A percentile compares a stretch with the other conserved stretches of the same genome.
These are phyloP conservation scores for Pestalotiopsis sp. DNA, from an alignment of 2,329 filamentous ascomycete species.

Conservation along the genomic window DNA sequence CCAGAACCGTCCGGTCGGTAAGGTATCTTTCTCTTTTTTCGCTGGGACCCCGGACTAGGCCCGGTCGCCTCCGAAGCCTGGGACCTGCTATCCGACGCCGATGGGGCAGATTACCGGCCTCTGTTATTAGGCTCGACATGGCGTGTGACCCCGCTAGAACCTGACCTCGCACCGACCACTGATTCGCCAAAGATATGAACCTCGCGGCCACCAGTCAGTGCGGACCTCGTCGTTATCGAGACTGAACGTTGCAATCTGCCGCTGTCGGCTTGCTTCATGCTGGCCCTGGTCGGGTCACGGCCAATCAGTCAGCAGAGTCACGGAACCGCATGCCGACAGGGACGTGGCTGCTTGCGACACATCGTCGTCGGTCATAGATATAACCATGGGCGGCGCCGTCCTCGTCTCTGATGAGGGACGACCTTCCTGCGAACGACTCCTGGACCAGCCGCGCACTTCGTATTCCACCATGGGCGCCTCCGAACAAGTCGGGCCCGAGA, in stretches of 20 bases:
- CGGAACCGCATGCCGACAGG: not conserved
- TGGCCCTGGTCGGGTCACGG: not conserved
- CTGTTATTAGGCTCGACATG: not conserved
- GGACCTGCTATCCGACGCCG: not conserved
- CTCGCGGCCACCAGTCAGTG: not conserved
- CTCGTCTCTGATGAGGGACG: not conserved
- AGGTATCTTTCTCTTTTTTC: not conserved
- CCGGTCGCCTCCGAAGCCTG: not conserved
- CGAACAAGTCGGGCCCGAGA: not conserved
- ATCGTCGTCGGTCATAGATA: not conserved
- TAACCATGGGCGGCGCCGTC: constrained; percentile 3
- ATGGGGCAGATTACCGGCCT: not conserved
- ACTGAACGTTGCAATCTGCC: not conserved
- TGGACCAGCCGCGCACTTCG: not conserved
- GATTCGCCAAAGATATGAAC: constrained; percentile 11
- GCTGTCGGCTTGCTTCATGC: not conserved
- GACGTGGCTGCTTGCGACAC: not conserved
- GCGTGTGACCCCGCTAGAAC: not conserved
- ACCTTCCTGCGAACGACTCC: constrained; percentile 3
- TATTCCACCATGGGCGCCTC: constrained; percentile 8
- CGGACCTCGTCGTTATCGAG: not conserved
- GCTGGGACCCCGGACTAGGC: not conserved
- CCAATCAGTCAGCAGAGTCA: not conserved
- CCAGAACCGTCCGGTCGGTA: not conserved
- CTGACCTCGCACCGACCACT: not conserved